These are phyloP conservation scores for Capsicum pubescens DNA, from an alignment of 257 asterid species.

Conservation along the genomic window DNA sequence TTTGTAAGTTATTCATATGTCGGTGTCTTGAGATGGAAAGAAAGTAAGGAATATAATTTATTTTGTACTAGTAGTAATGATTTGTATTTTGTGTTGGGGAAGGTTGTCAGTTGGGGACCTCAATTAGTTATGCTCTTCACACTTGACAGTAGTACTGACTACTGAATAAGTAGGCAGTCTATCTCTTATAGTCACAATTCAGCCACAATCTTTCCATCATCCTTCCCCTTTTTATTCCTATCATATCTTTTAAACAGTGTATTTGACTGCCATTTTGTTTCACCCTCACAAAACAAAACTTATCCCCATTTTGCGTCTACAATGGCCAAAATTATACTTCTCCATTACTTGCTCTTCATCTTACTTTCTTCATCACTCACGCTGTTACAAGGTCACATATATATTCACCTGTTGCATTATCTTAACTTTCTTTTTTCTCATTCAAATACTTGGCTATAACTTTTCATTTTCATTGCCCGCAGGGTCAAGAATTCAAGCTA, in stretches of 20 bases:
- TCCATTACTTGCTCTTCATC: conserved; percentile 47
- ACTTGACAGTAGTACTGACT: conserved; percentile 32
- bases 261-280: conserved; percentile 26
- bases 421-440: not conserved
- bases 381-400: conserved; percentile 52
- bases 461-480: conserved; percentile 35
- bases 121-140: conserved; percentile 43
- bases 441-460: not conserved
- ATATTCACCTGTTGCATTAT: not conserved
- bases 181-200: conserved; percentile 65
- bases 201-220: conserved; percentile 48
- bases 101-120: conserved; percentile 75
- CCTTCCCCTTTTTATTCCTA: conserved; percentile 42
- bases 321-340: conserved; percentile 43
- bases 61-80: not conserved
- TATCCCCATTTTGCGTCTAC: conserved; percentile 16
- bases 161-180: conserved; percentile 54
- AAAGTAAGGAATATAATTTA: no score
- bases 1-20: no score
- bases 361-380: conserved; percentile 47
- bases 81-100: conserved; percentile 31
- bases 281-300: conserved; percentile 26
- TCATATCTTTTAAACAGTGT: conserved; percentile 34
- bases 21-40: no score
- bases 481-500: conserved; percentile 56